These are phyloP conservation scores for Gracilaria caudata DNA, from an alignment of 23 red algal genomes.

Conservation along the genomic window DNA sequence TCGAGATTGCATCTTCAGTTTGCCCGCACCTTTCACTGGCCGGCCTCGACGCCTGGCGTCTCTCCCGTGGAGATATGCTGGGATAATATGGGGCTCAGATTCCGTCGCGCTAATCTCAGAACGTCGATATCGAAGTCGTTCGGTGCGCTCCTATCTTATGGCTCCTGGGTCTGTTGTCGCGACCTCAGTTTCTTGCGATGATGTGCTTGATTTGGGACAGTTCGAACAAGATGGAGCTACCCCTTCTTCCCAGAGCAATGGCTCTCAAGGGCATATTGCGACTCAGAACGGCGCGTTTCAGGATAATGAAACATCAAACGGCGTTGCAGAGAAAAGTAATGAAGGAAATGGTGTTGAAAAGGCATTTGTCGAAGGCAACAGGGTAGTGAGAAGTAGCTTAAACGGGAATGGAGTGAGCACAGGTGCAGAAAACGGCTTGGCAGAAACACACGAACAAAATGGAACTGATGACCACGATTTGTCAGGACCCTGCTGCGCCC, in stretches of 20 bases:
- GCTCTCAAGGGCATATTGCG: not conserved
- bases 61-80: slow-evolving; percentile 77
- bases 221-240: not conserved
- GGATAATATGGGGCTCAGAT: slow-evolving; percentile 86
- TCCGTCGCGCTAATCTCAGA: slow-evolving; percentile 80
- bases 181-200: not conserved
- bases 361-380: not conserved
- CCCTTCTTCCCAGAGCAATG: not conserved
- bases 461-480: not conserved
- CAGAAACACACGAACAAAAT: slow-evolving; percentile 3
- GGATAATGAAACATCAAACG: not conserved
- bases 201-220: not conserved
- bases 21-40: slow-evolving; percentile 78
- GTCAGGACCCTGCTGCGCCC: slow-evolving; percentile 42
- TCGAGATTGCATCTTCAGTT: slow-evolving; percentile 83
- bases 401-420: not conserved
- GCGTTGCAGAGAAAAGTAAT: not conserved
- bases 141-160: slow-evolving; percentile 72
- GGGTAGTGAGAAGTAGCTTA: not conserved
- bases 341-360: not conserved
- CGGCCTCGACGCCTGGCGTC: slow-evolving; percentile 54
- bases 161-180: slow-evolving; percentile 38
- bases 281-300: not conserved
- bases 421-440: not conserved
- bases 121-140: slow-evolving; percentile 88